Percentiles rank a stretch among this genome's conserved stretches.
These are phyloP conservation scores for Phytophthora syringae DNA, from an alignment of 352 stramenopile species.

Conservation along the genomic window DNA sequence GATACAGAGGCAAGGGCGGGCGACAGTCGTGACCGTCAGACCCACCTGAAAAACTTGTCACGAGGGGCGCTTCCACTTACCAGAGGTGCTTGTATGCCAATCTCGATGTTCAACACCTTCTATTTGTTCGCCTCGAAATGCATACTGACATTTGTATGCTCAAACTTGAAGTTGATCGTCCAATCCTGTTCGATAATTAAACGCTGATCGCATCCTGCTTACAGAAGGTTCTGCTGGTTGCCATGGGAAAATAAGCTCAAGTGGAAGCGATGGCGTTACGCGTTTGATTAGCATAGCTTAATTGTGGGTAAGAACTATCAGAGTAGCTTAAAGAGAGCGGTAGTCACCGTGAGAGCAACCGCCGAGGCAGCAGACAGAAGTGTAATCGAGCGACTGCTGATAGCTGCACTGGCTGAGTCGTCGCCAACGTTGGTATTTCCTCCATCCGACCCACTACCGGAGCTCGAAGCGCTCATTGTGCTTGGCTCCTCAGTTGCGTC, in stretches of 20 bases:
- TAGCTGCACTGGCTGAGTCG: conserved; percentile 1
- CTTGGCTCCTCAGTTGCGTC: neutral
- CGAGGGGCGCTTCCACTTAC: no score
- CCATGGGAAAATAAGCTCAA: no score
- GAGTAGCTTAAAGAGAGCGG: conserved; percentile 9
- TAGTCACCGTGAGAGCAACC: conserved; percentile 7
- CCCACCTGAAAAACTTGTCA: no score
- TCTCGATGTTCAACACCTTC: no score
- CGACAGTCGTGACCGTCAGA: no score
- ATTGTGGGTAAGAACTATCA: conserved; percentile 6
- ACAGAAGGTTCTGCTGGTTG: no score
- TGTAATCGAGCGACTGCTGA: conserved; percentile 10
- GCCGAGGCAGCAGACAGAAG: conserved; percentile 11
- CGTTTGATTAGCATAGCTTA: conserved; percentile 12
- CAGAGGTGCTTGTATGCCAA: no score
- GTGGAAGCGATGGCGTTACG: neutral
- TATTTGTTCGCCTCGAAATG: no score
- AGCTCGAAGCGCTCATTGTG: neutral
- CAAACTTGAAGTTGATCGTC: neutral
- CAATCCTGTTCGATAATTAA: neutral
- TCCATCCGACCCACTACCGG: conserved; percentile 3
- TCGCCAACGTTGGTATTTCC: conserved; percentile 9
- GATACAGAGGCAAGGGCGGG: no score
- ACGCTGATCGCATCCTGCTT: no score
- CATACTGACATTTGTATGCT: no score